Conservation (phyloP, 192 early-diverging fungal species). For the Coemansia sp. region DNA sequence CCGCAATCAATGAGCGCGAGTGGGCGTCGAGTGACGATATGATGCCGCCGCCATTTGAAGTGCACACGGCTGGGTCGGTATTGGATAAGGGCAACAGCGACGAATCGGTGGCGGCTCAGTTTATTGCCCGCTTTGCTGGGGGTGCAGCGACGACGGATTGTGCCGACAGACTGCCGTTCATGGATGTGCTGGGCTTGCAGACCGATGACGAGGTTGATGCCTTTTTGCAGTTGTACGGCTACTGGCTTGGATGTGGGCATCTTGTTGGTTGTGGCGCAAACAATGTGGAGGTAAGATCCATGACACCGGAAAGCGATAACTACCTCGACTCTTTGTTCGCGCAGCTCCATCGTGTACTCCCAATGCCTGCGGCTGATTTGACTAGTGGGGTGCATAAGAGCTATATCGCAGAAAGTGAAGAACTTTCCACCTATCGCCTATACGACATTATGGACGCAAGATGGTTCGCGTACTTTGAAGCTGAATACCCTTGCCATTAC, state of each 20-base stretch:
- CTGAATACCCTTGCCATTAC: neutral
- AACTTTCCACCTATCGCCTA: neutral
- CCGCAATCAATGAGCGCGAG: neutral
- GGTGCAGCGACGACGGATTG: conserved; percentile 4
- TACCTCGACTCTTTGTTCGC: conserved; percentile 21
- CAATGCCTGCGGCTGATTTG: neutral
- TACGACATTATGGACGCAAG: neutral
- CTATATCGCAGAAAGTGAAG: neutral
- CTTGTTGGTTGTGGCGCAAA: neutral
- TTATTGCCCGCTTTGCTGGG: conserved; percentile 23
- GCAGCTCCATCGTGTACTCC: conserved; percentile 7
- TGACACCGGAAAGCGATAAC: neutral
- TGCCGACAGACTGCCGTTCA: conserved; percentile 15
- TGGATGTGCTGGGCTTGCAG: conserved; percentile 17
- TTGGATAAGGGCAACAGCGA: conserved; percentile 5
- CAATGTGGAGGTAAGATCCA: neutral
- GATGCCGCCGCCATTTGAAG: conserved; percentile 13
- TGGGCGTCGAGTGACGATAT: neutral
- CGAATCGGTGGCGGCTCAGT: conserved; percentile 14
- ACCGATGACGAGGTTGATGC: conserved; percentile 18
- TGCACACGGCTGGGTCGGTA: conserved; percentile 27
- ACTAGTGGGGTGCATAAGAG: conserved; percentile 4
- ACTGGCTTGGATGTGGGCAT: conserved; percentile 22
- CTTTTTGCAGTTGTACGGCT: conserved; percentile 45
- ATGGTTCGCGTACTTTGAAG: neutral